phyloP scores from a whole-genome alignment of 805 yeast genomes.

The Nakazawaea laoshanensis region DNA sequence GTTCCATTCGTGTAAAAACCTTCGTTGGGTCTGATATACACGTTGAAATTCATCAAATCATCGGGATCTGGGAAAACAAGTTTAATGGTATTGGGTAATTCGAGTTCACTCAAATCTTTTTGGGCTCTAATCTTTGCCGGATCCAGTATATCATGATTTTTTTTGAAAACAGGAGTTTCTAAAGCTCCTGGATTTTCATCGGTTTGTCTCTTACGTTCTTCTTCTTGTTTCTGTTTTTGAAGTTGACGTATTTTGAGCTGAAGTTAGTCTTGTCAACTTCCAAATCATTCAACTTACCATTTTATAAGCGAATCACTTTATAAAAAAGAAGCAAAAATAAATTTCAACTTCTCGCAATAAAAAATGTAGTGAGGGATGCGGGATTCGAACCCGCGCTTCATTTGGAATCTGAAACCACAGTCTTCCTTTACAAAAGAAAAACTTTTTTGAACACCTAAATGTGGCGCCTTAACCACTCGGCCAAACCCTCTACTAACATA shows the following conservation, averaged over 20 bases:
- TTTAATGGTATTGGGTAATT: constrained; percentile 49
- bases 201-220: background rate
- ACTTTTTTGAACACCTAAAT: constrained; percentile 12
- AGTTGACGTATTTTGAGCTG: constrained; percentile 20
- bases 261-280: background rate
- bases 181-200: background rate
- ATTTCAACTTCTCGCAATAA: too few species aligned
- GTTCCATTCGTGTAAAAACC: constrained; percentile 65
- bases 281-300: too few species aligned
- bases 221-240: constrained; percentile 14
- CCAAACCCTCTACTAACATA: constrained; percentile 23
- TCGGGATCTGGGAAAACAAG: constrained; percentile 41
- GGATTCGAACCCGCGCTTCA: constrained; percentile 17
- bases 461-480: constrained; percentile 32
- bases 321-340: too few species aligned
- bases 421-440: constrained; percentile 6
- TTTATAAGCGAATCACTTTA: too few species aligned
- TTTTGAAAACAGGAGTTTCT: background rate
- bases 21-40: constrained; percentile 55
- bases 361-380: constrained; percentile 15
- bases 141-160: background rate
- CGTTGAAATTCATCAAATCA: constrained; percentile 54
- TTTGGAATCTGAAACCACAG: constrained; percentile 14
- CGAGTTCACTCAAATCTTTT: constrained; percentile 65
- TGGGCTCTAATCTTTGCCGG: constrained; percentile 74